Evolutionary conservation across 2,329 filamentous ascomycete genomes (phyloP), one percentile per base, ranked within the genome.

Genomic region (Neonectria punicea): DNA sequence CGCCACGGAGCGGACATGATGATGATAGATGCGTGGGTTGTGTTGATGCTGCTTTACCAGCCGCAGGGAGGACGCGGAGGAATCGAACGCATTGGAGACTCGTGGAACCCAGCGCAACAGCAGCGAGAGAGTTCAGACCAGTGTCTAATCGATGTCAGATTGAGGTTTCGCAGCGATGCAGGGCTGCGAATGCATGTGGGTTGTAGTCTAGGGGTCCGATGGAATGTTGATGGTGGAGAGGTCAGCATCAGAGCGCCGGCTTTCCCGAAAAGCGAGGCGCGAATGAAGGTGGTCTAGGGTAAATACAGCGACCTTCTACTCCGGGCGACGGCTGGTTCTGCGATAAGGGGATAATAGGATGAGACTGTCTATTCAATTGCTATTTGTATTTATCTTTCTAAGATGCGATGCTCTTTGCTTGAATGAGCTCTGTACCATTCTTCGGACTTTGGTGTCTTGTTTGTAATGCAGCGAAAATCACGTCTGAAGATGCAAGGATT

Each of bases 1-100:
- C 39, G 14, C n/a, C 39, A 39, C 30, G 47, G 10, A 41, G 64
- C 51, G 32, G 65, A 32, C 70, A 74, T 73, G 44, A 56, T 49
- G 44, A 56, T 49, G 63, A 25, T 62, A 28, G 34, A 11, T 32
- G 4, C 30, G 25, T 7, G 16, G 25, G 7, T 5, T 44, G 22
- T 57, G 13, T 49, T 5, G 28, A 51, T 34, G 49, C 22, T 51
- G 11, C 20, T 51, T 18, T 51, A 51, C 47, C n/a, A 51, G 50
- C 25, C 25, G 20, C 39, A 25, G 20, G 25, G 9, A 47, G 5
- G 43, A 43, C n/a, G 20, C 49, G 18, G 28, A 11, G 13, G 30
- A 30, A 41, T 16, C 10, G 41, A 10, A 46, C 16, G 28, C 47
- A 59, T 63, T 49, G 32, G 32, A 22, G 14, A 10, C 7, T 51